Percentiles rank a stretch among this genome's conserved stretches.
Evolutionary conservation across 768 basidiomycete genomes (phyloP).

Genomic region (Kwoniella dejecticola): DNA sequence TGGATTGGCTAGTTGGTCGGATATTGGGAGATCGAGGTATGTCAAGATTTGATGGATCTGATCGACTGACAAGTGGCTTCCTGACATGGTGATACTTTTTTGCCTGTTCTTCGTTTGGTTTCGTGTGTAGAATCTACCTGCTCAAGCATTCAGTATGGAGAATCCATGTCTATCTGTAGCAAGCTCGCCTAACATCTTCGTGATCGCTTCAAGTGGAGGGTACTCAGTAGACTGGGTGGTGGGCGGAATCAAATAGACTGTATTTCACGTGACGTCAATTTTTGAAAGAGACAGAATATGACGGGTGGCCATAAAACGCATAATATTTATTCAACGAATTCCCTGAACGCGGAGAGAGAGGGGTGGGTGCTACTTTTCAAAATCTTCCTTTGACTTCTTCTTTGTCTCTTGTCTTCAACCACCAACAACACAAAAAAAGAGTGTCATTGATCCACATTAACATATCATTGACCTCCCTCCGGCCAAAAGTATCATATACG

Average conservation of each 20-base stretch:
- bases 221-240: neutral
- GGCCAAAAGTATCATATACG: neutral
- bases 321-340: too few species aligned
- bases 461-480: neutral
- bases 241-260: constrained; percentile 13
- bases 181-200: too few species aligned
- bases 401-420: neutral
- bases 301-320: constrained; percentile 17
- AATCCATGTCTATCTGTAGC: too few species aligned
- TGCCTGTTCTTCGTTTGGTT: too few species aligned
- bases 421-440: neutral
- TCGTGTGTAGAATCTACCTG: too few species aligned
- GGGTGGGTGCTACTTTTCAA: neutral
- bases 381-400: neutral
- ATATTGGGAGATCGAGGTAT: constrained; percentile 39
- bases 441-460: neutral
- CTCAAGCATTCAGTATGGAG: too few species aligned
- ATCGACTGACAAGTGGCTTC: constrained; percentile 16
- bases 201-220: constrained; percentile 17
- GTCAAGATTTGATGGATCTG: constrained; percentile 34
- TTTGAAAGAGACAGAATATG: neutral
- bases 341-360: too few species aligned
- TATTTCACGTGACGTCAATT: constrained; percentile 36
- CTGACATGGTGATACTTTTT: constrained; percentile 16
- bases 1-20: constrained; percentile 29